These are phyloP conservation scores for Parathielavia hyrcaniae DNA, from an alignment of 495 filamentous ascomycete genomes.

Conservation along the genomic window DNA sequence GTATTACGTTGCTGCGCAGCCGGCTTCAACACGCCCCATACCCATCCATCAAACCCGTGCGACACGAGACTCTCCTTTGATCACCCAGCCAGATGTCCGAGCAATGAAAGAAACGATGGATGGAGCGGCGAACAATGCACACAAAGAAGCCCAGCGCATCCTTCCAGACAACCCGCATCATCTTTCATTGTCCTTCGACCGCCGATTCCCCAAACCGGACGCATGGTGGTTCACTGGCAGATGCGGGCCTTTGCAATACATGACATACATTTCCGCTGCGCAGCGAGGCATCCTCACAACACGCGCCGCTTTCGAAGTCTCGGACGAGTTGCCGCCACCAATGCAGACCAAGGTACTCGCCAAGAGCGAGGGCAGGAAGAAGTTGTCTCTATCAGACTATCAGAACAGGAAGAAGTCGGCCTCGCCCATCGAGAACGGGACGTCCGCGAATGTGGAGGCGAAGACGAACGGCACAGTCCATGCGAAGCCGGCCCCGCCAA, in stretches of 20 bases:
- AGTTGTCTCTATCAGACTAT: slow-evolving; percentile 45
- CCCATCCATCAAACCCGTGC: neutral
- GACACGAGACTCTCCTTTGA: slow-evolving; percentile 16
- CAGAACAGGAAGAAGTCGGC: slow-evolving; percentile 41
- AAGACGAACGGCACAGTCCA: slow-evolving; percentile 19
- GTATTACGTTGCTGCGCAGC: no score
- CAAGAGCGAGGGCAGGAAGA: slow-evolving; percentile 41
- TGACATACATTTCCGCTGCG: slow-evolving; percentile 41
- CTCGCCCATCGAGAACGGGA: slow-evolving; percentile 36
- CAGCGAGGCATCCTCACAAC: slow-evolving; percentile 45
- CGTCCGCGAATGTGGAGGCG: slow-evolving; percentile 18
- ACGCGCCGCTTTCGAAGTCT: slow-evolving; percentile 39
- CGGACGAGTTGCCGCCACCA: slow-evolving; percentile 31
- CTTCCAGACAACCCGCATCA: slow-evolving; percentile 42
- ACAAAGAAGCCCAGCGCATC: slow-evolving; percentile 38
- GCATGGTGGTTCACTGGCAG: slow-evolving; percentile 35
- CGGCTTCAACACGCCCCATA: no score
- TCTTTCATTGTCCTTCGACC: slow-evolving; percentile 36
- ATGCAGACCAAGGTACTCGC: slow-evolving; percentile 27
- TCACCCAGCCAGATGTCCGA: slow-evolving; percentile 29
- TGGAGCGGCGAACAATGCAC: slow-evolving; percentile 43
- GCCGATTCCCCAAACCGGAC: slow-evolving; percentile 35
- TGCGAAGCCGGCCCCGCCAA: slow-evolving; percentile 12
- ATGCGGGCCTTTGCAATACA: slow-evolving; percentile 39
- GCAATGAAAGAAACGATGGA: slow-evolving; percentile 44